A percentile compares a stretch with the other conserved stretches of the same genome.
Evolutionary conservation across 495 filamentous ascomycete species (phyloP).

Genomic region (Penicillium crystallinum): DNA sequence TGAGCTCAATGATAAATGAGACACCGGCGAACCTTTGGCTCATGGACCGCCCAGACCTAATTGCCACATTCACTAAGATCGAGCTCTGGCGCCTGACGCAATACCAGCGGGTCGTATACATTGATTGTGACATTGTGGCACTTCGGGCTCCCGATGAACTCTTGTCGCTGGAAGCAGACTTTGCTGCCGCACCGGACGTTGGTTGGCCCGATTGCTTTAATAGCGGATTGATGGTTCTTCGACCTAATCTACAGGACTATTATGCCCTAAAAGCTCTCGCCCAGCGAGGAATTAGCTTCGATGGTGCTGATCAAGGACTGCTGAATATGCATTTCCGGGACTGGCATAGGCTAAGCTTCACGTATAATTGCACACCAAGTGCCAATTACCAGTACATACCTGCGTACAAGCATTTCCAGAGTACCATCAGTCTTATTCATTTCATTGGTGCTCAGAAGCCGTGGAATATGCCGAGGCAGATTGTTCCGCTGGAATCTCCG

Average conservation of each 20-base stretch:
- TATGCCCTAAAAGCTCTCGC: conserved; percentile 79
- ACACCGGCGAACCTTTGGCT: conserved; percentile 78
- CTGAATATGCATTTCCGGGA: conserved; percentile 90
- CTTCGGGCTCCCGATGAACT: conserved; percentile 89
- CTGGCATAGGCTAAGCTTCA: conserved; percentile 87
- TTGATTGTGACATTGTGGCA: conserved; percentile 87
- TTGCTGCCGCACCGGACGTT: conserved; percentile 90
- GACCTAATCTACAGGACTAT: conserved; percentile 82
- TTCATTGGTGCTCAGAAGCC: conserved; percentile 92
- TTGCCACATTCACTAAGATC: conserved; percentile 94
- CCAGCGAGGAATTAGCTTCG: conserved; percentile 82
- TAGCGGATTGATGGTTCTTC: conserved; percentile 87
- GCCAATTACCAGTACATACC: conserved; percentile 93
- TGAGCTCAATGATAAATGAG: conserved; percentile 68
- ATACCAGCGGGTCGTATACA: conserved; percentile 84
- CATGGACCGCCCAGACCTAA: conserved; percentile 86
- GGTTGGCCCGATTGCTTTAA: conserved; percentile 99
- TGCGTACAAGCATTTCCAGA: conserved; percentile 88
- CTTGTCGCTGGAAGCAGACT: conserved; percentile 67
- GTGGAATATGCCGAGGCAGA: conserved; percentile 67
- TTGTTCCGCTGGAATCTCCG: conserved; percentile 52
- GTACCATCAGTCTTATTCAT: conserved; percentile 80
- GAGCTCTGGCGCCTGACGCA: conserved; percentile 88
- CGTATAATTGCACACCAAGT: conserved; percentile 93
- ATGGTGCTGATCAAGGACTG: conserved; percentile 94